These are phyloP conservation scores for Kodamaea laetipori DNA, from an alignment of 805 yeast genomes.

Conservation along the genomic window DNA sequence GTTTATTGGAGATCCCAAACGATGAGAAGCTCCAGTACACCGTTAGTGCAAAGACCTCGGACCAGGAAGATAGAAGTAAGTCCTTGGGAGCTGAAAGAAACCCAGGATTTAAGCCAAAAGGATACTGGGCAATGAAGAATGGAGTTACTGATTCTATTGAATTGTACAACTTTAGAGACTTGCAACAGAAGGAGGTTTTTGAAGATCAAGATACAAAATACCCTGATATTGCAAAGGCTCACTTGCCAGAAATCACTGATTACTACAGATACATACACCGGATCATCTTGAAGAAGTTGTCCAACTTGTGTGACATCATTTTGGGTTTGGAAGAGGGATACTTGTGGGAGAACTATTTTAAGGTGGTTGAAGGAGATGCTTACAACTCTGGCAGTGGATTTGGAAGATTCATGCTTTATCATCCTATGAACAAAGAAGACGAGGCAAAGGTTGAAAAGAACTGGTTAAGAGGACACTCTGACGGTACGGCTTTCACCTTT, in stretches of 20 bases:
- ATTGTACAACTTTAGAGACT: constrained; percentile 30
- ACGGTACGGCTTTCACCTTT: constrained; percentile 33
- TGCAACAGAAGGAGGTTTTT: constrained; percentile 26
- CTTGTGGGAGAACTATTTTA: constrained; percentile 31
- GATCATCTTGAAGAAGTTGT: constrained; percentile 25
- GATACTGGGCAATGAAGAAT: constrained; percentile 34
- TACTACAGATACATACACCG: constrained; percentile 27
- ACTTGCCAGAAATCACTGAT: constrained; percentile 25
- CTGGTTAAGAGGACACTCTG: constrained; percentile 36
- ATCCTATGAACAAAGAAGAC: constrained; percentile 27
- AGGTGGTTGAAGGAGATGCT: constrained; percentile 24
- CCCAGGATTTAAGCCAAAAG: constrained; percentile 32
- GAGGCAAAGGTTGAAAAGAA: constrained; percentile 27
- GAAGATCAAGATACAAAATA: constrained; percentile 22
- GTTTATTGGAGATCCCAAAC: constrained; percentile 42
- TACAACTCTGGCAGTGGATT: constrained; percentile 31
- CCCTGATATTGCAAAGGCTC: constrained; percentile 28
- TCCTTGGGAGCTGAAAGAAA: constrained; percentile 35
- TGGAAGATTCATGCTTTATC: constrained; percentile 34
- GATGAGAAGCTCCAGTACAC: constrained; percentile 39
- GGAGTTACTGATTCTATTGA: constrained; percentile 31
- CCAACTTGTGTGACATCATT: constrained; percentile 28
- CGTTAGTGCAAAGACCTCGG: constrained; percentile 42
- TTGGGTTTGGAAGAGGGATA: constrained; percentile 33
- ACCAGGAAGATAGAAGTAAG: constrained; percentile 26